Conservation (phyloP, 2,329 filamentous ascomycete genomes). For the Sclerotinia sclerotiorum region DNA sequence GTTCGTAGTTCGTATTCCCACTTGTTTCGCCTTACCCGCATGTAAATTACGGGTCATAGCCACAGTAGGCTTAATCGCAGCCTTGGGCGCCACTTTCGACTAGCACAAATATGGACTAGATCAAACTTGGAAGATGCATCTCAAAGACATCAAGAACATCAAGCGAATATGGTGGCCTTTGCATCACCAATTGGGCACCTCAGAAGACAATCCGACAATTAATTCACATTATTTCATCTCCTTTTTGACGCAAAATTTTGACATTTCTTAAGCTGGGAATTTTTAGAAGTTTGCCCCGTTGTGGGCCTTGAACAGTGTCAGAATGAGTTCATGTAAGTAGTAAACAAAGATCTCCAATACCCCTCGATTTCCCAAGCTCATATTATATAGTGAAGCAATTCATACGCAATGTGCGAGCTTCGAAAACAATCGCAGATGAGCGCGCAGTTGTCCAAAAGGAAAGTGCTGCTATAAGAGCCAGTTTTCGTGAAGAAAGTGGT, state of each 20-base stretch:
- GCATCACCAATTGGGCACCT: conserved; percentile 19
- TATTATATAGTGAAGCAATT: conserved; percentile 85
- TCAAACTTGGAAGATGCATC: background rate
- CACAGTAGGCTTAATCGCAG: background rate
- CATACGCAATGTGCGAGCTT: conserved; percentile 96
- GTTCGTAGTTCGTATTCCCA: conserved; percentile 4
- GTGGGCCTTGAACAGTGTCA: conserved; percentile 36
- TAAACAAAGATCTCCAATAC: conserved; percentile 25
- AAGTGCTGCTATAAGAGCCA: conserved; percentile 94
- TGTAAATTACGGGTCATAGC: background rate
- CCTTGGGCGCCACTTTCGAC: background rate
- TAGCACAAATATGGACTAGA: background rate
- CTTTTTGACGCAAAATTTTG: conserved; percentile 6
- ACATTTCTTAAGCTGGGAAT: conserved; percentile 27
- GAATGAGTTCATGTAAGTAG: conserved; percentile 42
- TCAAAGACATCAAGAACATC: conserved; percentile 13
- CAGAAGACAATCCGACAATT: conserved; percentile 10
- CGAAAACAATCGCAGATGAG: conserved; percentile 98
- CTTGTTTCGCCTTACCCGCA: conserved; percentile 1
- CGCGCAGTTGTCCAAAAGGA: conserved; percentile 98
- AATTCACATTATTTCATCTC: background rate
- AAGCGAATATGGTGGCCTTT: conserved; percentile 26
- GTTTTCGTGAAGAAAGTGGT: conserved; percentile 94
- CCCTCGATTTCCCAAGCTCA: conserved; percentile 30
- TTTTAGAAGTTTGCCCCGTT: conserved; percentile 36